These are phyloP conservation scores for Candida pseudofarinosa DNA, from an alignment of 805 yeast species.

Conservation along the genomic window DNA sequence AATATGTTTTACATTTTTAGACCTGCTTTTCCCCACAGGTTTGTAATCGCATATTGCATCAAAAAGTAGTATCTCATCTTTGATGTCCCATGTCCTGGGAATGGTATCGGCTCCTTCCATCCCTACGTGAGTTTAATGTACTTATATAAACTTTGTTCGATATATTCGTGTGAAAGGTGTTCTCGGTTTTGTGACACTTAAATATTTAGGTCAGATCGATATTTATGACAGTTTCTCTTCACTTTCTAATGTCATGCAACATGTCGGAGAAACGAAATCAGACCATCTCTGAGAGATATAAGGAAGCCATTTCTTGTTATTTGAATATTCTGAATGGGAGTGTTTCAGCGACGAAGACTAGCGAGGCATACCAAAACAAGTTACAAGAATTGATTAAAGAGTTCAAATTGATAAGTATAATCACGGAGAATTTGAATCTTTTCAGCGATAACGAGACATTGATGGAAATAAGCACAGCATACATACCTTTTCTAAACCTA, in stretches of 20 bases:
- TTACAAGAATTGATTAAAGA: conserved; percentile 35
- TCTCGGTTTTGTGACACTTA: neutral
- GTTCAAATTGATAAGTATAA: conserved; percentile 41
- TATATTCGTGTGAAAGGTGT: too few relatives aligned
- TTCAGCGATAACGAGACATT: conserved; percentile 70
- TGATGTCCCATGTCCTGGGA: conserved; percentile 47
- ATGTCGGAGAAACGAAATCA: neutral
- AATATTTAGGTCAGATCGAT: too few relatives aligned
- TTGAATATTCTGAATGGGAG: conserved; percentile 3
- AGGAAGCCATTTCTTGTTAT: conserved; percentile 3
- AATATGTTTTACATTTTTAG: conserved; percentile 41
- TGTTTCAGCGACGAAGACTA: conserved; percentile 20
- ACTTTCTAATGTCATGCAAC: too few relatives aligned
- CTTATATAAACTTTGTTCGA: too few relatives aligned
- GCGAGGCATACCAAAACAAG: conserved; percentile 35
- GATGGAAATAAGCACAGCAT: conserved; percentile 63
- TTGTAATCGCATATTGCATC: conserved; percentile 59
- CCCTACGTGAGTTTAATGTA: too few relatives aligned
- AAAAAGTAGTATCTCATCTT: conserved; percentile 60
- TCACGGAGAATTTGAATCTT: conserved; percentile 47
- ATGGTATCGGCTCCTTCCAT: neutral
- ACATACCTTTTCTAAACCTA: conserved; percentile 55
- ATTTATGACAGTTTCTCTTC: too few relatives aligned
- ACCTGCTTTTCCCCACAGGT: conserved; percentile 58
- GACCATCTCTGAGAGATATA: conserved; percentile 7